Evolutionary conservation across 192 early-diverging fungal species (phyloP), one percentile per base, ranked within the genome.

Genomic region (Diversispora epigaea): DNA sequence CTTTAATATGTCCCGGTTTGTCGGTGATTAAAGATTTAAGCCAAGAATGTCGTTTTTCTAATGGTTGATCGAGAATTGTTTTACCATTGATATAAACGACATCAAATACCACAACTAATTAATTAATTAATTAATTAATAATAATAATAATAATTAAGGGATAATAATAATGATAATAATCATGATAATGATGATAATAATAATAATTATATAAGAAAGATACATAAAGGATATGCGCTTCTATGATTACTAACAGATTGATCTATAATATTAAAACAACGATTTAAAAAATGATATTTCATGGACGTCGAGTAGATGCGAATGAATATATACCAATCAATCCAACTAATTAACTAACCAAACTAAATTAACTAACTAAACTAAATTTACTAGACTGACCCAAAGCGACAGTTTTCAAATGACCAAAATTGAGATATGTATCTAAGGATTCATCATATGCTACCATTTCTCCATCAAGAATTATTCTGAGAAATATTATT

Each of bases 381-480:
- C 9, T 17, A 43, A 40, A 17, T 15, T 40, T 15, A 12, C 6
- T 63, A 68, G 10, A 76, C 25, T 69, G 68, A 77, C 85, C 80
- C 43, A 82, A 79, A 50, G 86, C 86, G 3, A 91, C 88, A 14
- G 91, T 86, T 80, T 93, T 94, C 41, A 95, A 80, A 3, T 84
- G 85, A 41, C 93, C 93, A 83, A 95, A 95, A 8, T 84, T 80
- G 32, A 88, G 80, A 79, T 88, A 89, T 1, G 79, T 63, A 40
- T 88, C 85, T 9, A 82, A 82, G n/a, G 81, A 79, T n/a, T 85
- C 83, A 77, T 92, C 87, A 74, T 85, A 93, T 11, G 87, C 89
- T 45, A 93, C 77, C 88, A 95, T 88, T 79, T 95, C 93, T 0
- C 93, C 93, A 80, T 95, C 93, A 45, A 95, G 77, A 77, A 95